Base-by-base conservation (phyloP, 768 basidiomycete species). In the Termitomyces sp. region DNA sequence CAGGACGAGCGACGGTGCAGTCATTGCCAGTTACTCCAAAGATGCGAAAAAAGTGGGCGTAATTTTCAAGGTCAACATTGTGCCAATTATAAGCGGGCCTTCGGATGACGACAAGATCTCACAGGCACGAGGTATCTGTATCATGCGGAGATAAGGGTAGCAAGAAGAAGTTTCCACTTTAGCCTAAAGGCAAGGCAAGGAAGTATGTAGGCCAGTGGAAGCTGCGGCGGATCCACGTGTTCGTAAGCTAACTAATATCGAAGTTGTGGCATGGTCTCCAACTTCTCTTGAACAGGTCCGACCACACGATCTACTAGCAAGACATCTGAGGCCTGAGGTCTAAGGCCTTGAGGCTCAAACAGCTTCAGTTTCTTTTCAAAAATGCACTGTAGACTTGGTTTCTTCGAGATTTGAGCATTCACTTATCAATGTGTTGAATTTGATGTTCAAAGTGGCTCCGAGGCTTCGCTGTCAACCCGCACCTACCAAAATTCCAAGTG, bases 191-290 rank as follows among this genome's bases (percentile, higher is more conserved):
- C 64, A 49, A 51, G 26, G 61, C 60, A 60, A 48, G 48, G 54
- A 57, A 59, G 56, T 54, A n/a, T n/a, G n/a, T n/a, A 23, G 60
- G 58, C 13, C 38, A 32, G 56, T 61, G 49, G 64, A 67, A 65
- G 66, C 28, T 57, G 51, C 58, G 60, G 48, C 44, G 51, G 67
- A 68, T 68, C 63, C 65, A 61, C 67, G 33, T 55, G 7, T 33
- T 32, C 46, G 33, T 30, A 51, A 60, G 48, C 59, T 43, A 66
- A 36, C 59, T 43, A 66, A 36, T 38, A 64, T 63, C 58, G 67
- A 68, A 68, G 63, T 43, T 32, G 3, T 18, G 13, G 38, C 13
- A 14, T 53, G 8, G 52, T 40, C 35, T 41, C 41, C 4, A 40
- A 43, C 18, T n/a, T 30, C 38, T 46, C 44, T 55, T 13, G 23